Evolutionary conservation across 352 stramenopile species (phyloP), one percentile per base, ranked within the genome.

Genomic region (Phytophthora colocasiae): DNA sequence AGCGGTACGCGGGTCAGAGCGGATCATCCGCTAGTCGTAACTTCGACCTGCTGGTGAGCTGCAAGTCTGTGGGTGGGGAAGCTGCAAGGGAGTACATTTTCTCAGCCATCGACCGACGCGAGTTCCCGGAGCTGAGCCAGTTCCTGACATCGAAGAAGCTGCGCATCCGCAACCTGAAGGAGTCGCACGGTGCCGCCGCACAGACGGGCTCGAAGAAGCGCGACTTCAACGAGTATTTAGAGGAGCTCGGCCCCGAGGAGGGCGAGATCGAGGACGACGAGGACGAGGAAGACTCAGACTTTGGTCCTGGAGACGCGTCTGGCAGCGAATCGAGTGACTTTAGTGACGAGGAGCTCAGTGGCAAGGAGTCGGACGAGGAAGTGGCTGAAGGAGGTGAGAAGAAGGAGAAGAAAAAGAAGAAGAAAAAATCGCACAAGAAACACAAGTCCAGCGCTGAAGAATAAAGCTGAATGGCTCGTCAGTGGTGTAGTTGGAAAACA

Each of bases 91-190:
- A 99, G 71, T 97, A 97, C 69, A 88, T 96, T 32, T 99, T 99
- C 73, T 97, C 89, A 14, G 92, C 93, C n/a, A 98, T 99, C 61
- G 97, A 99, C 73, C 95, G 95, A 6, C 90, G 88, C 36, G 96
- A 99, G 68, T 99, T 98, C 78, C 81, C 89, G 2, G 83, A 96
- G 51, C 78, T 99, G 57, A 97, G 96, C 71, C 95, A 97, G 69
- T 99, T 98, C 77, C 75, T 98, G n/a, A 95, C 81, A 22, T 92
- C 85, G 31, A 98, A 98, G 80, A 97, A 97, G 58, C 90, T 99
- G 68, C 88, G 84, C 15, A 97, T 99, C 67, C 84, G 82, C 57
- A 97, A 97, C 66, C 68, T 96, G 4, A 98, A 98, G 73, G 95
- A 98, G 66, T 89, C 91, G 56, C 75, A 95, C 51, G 78, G 80